phyloP scores from a whole-genome alignment of 176 grass and related monocot genomes.

The Zea luxurians region DNA sequence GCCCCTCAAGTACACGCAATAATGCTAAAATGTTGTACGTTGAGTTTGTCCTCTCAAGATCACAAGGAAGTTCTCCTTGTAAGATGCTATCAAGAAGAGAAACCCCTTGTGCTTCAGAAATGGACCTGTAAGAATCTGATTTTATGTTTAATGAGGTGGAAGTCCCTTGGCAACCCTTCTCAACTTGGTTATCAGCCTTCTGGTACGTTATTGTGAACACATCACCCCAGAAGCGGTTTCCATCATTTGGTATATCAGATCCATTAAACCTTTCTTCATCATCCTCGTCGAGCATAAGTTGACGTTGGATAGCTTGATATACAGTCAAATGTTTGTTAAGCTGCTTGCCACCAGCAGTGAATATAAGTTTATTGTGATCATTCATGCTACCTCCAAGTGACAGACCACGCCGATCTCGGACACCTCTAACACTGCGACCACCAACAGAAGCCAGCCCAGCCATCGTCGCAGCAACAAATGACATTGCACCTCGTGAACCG shows the following conservation, averaged over 20 bases:
- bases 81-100: constrained; percentile 89
- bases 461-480: constrained; percentile 93
- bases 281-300: constrained; percentile 78
- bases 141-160: constrained; percentile 61
- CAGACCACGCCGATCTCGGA: constrained; percentile 65
- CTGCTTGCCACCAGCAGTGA: constrained; percentile 77
- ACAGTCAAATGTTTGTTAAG: constrained; percentile 83
- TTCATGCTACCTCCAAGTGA: constrained; percentile 51
- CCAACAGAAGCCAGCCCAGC: constrained; percentile 83
- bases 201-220: constrained; percentile 92
- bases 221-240: constrained; percentile 80
- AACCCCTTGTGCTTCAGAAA: constrained; percentile 40
- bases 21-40: constrained; percentile 83
- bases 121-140: constrained; percentile 51
- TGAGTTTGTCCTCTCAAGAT: constrained; percentile 80
- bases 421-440: constrained; percentile 64
- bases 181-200: constrained; percentile 67
- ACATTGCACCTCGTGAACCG: constrained; percentile 83
- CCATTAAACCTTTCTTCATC: constrained; percentile 85
- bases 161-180: constrained; percentile 56
- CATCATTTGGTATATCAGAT: constrained; percentile 69
- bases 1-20: constrained; percentile 61
- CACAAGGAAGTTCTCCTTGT: constrained; percentile 83
- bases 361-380: constrained; percentile 70
- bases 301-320: constrained; percentile 91